Evolutionary conservation across 1,139 yeast species (phyloP).

Genomic region (Petasospora rhodanensis): DNA sequence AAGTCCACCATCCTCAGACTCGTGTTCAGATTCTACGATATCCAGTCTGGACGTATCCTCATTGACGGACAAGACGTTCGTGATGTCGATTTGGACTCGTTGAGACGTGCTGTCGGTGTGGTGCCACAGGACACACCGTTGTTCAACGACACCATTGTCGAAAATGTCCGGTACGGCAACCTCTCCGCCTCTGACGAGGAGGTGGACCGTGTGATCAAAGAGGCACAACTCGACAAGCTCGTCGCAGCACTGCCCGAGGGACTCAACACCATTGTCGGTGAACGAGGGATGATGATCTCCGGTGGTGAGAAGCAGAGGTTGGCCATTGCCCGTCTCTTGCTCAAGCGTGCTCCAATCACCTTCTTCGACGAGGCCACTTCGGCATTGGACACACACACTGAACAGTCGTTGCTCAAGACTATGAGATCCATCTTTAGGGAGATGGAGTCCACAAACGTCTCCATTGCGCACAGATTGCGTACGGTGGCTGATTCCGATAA

Average conservation of each 20-base stretch:
- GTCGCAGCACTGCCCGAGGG: slow-evolving; percentile 80
- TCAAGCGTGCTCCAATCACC: slow-evolving; percentile 83
- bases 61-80: slow-evolving; percentile 90
- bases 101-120: slow-evolving; percentile 75
- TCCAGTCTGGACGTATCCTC: slow-evolving; percentile 67
- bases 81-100: slow-evolving; percentile 67
- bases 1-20: slow-evolving; percentile 85
- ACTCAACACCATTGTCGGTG: slow-evolving; percentile 86
- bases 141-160: slow-evolving; percentile 84
- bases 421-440: slow-evolving; percentile 59
- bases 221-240: slow-evolving; percentile 65
- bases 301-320: slow-evolving; percentile 97
- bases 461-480: slow-evolving; percentile 90
- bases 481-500: slow-evolving; percentile 94
- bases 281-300: slow-evolving; percentile 95
- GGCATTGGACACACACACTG: slow-evolving; percentile 95
- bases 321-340: slow-evolving; percentile 83
- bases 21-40: slow-evolving; percentile 87
- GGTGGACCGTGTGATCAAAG: slow-evolving; percentile 55
- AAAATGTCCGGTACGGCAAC: slow-evolving; percentile 85
- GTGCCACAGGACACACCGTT: slow-evolving; percentile 98
- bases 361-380: slow-evolving; percentile 97
- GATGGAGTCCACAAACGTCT: slow-evolving; percentile 65
- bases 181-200: slow-evolving; percentile 71
- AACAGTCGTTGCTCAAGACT: slow-evolving; percentile 73